phyloP scores from a whole-genome alignment of 768 basidiomycete species.

The Galerina sulciceps region DNA sequence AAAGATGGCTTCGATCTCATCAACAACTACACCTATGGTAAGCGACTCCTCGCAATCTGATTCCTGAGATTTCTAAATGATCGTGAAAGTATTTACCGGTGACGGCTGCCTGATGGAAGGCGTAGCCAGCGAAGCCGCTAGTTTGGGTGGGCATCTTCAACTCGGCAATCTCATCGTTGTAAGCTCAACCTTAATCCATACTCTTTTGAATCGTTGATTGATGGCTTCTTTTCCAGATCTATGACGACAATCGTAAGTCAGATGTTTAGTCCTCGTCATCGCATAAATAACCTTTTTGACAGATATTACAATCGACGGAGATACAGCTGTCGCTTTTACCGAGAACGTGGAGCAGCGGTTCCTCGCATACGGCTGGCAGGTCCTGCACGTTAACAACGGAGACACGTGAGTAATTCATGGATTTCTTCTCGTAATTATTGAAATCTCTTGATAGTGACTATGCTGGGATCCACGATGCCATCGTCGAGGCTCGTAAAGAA shows the following conservation, averaged over 20 bases:
- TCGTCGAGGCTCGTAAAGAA: slow-evolving; percentile 76
- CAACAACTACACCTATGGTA: slow-evolving; percentile 90
- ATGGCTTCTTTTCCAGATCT: slow-evolving; percentile 54
- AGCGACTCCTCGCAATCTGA: slow-evolving; percentile 9
- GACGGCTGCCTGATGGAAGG: slow-evolving; percentile 99
- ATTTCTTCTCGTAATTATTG: background rate
- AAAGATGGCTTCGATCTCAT: slow-evolving; percentile 81
- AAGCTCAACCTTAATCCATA: slow-evolving; percentile 33
- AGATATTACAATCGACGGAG: slow-evolving; percentile 97
- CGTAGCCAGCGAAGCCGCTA: slow-evolving; percentile 90
- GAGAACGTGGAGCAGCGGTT: slow-evolving; percentile 91
- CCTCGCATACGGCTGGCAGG: slow-evolving; percentile 93
- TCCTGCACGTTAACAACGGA: slow-evolving; percentile 81
- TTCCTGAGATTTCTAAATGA: slow-evolving; percentile 8
- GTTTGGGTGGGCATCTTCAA: slow-evolving; percentile 91
- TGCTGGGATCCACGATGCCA: slow-evolving; percentile 74
- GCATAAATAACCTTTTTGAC: slow-evolving; percentile 5
- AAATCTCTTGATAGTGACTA: slow-evolving; percentile 60
- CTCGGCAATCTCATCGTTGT: slow-evolving; percentile 92
- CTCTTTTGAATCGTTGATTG: slow-evolving; percentile 8
- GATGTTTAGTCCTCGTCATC: background rate
- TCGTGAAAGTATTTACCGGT: slow-evolving; percentile 75
- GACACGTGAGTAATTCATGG: slow-evolving; percentile 55
- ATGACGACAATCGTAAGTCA: slow-evolving; percentile 91
- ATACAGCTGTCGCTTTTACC: slow-evolving; percentile 91